Conservation (phyloP, 2,329 filamentous ascomycete species). For the Fusarium sp. region DNA sequence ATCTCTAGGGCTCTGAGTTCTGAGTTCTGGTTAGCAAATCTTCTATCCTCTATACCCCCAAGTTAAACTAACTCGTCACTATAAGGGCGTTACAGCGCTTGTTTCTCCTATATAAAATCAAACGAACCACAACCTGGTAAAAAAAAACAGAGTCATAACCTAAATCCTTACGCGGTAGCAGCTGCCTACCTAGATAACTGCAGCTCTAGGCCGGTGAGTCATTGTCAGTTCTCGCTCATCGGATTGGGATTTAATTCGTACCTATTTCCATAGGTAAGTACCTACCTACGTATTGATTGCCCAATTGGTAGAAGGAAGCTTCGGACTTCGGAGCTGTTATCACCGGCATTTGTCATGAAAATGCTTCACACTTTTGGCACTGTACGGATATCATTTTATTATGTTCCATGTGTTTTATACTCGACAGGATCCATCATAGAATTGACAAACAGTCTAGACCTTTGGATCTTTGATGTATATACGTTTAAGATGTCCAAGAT, state of each 20-base stretch:
- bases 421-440: background rate
- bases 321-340: constrained; percentile 45
- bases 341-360: constrained; percentile 45
- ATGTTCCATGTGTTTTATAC: background rate
- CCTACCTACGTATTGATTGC: background rate
- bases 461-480: background rate
- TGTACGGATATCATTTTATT: background rate
- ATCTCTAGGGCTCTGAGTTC: no score
- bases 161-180: background rate
- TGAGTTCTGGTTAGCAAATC: no score
- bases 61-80: constrained; percentile 2
- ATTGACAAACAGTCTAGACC: background rate
- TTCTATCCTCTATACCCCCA: no score
- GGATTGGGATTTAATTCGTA: background rate
- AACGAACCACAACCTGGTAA: constrained; percentile 18
- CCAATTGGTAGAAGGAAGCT: constrained; percentile 5
- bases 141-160: background rate
- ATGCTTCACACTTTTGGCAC: constrained; percentile 30
- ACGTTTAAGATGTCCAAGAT: background rate
- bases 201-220: constrained; percentile 30
- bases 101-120: background rate
- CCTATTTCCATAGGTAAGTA: background rate
- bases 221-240: constrained; percentile 27
- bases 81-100: constrained; percentile 9
- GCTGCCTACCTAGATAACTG: constrained; percentile 7